Conservation (phyloP, 176 grass and related monocot species). For the Aegilops speltoides region DNA sequence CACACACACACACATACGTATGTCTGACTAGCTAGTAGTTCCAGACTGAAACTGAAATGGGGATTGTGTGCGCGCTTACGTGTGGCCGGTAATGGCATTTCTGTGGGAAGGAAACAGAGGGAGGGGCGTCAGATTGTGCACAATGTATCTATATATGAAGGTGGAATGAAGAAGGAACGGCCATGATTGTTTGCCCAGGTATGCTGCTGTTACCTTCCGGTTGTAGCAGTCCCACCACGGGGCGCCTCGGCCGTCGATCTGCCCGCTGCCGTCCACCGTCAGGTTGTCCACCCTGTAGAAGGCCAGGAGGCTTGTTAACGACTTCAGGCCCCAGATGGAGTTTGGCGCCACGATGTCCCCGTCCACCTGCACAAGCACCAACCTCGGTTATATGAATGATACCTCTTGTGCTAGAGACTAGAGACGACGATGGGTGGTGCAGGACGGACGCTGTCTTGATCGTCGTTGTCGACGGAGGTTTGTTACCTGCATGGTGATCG, state of each 20-base stretch:
- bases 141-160: not conserved
- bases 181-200: not conserved
- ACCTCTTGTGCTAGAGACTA: not conserved
- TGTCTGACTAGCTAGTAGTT: not conserved
- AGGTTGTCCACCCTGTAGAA: conserved; percentile 36
- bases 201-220: conserved; percentile 12
- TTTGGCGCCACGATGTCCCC: conserved; percentile 63
- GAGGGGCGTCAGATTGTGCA: conserved; percentile 12
- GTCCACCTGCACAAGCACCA: conserved; percentile 36
- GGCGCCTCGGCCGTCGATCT: conserved; percentile 59
- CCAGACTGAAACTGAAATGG: not conserved
- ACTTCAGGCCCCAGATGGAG: conserved; percentile 31
- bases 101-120: conserved; percentile 18
- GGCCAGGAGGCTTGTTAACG: conserved; percentile 34
- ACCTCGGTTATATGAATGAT: not conserved
- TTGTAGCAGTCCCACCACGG: conserved; percentile 70
- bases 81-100: conserved; percentile 31
- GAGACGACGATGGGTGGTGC: not conserved
- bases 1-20: not conserved
- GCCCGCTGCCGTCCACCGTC: conserved; percentile 41
- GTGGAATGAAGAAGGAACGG: not conserved
- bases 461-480: not conserved
- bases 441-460: not conserved
- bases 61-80: conserved; percentile 44
- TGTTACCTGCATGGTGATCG: conserved; percentile 47